These are phyloP conservation scores for Ambrosiella beaveri DNA, from an alignment of 2,329 filamentous ascomycete species.

Conservation along the genomic window DNA sequence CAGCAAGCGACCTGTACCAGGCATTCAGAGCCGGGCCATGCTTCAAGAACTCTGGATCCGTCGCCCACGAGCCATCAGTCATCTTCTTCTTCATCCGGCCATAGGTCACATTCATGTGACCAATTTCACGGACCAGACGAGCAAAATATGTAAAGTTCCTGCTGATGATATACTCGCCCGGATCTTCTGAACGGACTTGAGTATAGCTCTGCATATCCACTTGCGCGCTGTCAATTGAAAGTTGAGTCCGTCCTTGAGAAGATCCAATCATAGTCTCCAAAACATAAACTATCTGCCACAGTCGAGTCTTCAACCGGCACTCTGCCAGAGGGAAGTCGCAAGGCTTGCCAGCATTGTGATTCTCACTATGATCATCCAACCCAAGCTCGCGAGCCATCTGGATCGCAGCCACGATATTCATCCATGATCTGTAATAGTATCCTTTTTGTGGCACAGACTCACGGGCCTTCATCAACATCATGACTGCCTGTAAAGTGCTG, in stretches of 20 bases:
- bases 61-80: slow-evolving; percentile 55
- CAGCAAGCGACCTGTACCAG: slow-evolving; percentile 62
- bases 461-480: slow-evolving; percentile 77
- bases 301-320: slow-evolving; percentile 65
- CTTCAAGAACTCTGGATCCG: slow-evolving; percentile 66
- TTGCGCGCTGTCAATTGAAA: slow-evolving; percentile 55
- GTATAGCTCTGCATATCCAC: slow-evolving; percentile 56
- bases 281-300: slow-evolving; percentile 79
- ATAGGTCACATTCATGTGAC: slow-evolving; percentile 60
- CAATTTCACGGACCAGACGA: slow-evolving; percentile 59
- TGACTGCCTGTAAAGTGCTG: slow-evolving; percentile 77
- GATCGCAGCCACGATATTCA: slow-evolving; percentile 79
- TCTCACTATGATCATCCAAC: slow-evolving; percentile 68
- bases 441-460: slow-evolving; percentile 85
- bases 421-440: slow-evolving; percentile 96
- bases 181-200: slow-evolving; percentile 49
- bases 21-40: slow-evolving; percentile 60
- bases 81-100: slow-evolving; percentile 51
- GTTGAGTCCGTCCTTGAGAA: slow-evolving; percentile 71
- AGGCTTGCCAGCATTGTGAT: slow-evolving; percentile 52
- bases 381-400: slow-evolving; percentile 88
- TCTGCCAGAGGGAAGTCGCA: slow-evolving; percentile 57
- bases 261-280: slow-evolving; percentile 87
- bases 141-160: slow-evolving; percentile 72
- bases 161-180: slow-evolving; percentile 59